These are phyloP conservation scores for Simmondsia chinensis DNA, from an alignment of 148 eudicot genomes.

Conservation along the genomic window DNA sequence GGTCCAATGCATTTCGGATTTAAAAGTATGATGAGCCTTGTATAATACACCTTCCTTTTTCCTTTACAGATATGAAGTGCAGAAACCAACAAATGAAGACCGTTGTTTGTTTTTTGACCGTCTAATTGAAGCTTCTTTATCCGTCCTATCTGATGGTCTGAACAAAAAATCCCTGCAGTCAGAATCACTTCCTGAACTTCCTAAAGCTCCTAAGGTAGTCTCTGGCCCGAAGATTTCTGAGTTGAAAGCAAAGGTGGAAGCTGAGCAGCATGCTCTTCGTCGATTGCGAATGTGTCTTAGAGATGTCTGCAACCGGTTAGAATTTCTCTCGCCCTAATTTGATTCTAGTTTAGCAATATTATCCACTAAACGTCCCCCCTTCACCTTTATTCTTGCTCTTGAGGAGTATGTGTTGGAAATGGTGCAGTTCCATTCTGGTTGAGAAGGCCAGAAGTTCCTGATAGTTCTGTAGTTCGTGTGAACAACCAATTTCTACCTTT, in stretches of 20 bases:
- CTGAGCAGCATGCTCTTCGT: slow-evolving; percentile 94
- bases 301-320: slow-evolving; percentile 95
- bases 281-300: slow-evolving; percentile 97
- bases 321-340: neutral
- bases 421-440: no score
- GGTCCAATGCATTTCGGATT: no score
- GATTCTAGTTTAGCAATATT: neutral
- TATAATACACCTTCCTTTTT: slow-evolving; percentile 7
- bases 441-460: no score
- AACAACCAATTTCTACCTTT: no score
- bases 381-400: no score
- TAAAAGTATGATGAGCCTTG: no score
- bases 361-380: no score
- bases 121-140: slow-evolving; percentile 71
- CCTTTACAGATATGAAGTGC: slow-evolving; percentile 46
- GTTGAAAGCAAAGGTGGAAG: slow-evolving; percentile 86
- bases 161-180: slow-evolving; percentile 26
- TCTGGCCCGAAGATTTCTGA: slow-evolving; percentile 84
- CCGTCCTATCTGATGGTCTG: slow-evolving; percentile 47
- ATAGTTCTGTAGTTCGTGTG: no score
- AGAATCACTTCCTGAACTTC: slow-evolving; percentile 55
- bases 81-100: slow-evolving; percentile 63
- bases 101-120: slow-evolving; percentile 72
- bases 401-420: no score
- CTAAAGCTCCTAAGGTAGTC: slow-evolving; percentile 83